A percentile compares a stretch with the other conserved stretches of the same genome.
Conservation (phyloP, 345 rosid species). For the Excoecaria cochinchinensis region DNA sequence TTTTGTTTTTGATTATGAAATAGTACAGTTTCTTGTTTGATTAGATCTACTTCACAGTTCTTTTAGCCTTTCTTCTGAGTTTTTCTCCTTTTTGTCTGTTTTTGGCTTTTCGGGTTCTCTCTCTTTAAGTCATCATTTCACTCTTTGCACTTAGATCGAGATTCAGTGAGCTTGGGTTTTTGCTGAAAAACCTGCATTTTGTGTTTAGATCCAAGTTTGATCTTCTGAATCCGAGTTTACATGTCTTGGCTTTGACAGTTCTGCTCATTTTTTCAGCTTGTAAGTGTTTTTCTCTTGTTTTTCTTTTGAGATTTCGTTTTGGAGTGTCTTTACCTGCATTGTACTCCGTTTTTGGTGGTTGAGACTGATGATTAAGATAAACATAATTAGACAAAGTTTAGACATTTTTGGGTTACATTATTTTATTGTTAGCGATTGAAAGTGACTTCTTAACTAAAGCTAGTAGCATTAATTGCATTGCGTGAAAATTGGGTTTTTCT, state of each 20-base stretch:
- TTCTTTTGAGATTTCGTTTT: neutral
- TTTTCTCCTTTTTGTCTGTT: neutral
- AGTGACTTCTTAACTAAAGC: slow-evolving; percentile 26
- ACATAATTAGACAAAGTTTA: neutral
- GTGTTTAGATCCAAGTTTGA: neutral
- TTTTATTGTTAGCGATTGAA: slow-evolving; percentile 11
- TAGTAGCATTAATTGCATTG: slow-evolving; percentile 13
- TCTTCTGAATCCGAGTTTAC: neutral
- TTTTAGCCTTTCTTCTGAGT: neutral
- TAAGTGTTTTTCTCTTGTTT: neutral
- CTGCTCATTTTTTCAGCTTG: neutral
- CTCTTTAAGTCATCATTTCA: neutral
- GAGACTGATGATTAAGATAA: neutral
- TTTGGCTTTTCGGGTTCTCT: neutral
- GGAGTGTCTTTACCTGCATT: neutral
- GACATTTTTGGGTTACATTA: neutral
- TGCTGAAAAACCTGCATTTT: slow-evolving; percentile 12
- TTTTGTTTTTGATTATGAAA: neutral
- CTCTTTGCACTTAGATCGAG: slow-evolving; percentile 5
- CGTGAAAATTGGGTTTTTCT: slow-evolving; percentile 11
- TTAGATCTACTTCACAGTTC: slow-evolving; percentile 5
- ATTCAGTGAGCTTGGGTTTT: neutral
- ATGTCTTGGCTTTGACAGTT: neutral
- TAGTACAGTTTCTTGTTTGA: neutral
- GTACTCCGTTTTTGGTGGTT: slow-evolving; percentile 4